Percentiles rank a stretch among this genome's conserved stretches.
Conservation (phyloP, 768 basidiomycete genomes). For the Boletus pseudo-olivaceus region DNA sequence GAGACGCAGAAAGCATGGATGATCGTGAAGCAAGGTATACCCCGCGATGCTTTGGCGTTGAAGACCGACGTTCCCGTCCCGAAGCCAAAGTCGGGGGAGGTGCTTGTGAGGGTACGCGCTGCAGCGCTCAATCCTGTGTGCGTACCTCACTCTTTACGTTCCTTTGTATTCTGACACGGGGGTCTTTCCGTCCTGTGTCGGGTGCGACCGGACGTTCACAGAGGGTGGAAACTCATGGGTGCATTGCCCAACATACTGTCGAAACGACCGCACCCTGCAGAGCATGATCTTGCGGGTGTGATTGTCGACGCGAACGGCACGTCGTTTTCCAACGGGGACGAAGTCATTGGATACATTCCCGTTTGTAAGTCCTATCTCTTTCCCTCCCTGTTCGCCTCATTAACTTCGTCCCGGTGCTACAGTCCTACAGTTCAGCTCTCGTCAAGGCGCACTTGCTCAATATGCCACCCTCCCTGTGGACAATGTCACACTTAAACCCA, state of each 20-base stretch:
- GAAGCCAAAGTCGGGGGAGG: constrained; percentile 36
- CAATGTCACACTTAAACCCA: constrained; percentile 34
- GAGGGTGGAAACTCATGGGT: constrained; percentile 59
- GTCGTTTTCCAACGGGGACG: constrained; percentile 54
- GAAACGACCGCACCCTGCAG: constrained; percentile 50
- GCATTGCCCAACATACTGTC: constrained; percentile 44
- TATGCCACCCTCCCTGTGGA: constrained; percentile 55
- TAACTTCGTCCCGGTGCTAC: neutral
- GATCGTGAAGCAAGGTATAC: constrained; percentile 27
- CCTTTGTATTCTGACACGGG: neutral
- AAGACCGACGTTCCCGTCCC: constrained; percentile 30
- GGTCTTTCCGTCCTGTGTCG: no score
- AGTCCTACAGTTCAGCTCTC: constrained; percentile 33
- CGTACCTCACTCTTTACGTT: constrained; percentile 10
- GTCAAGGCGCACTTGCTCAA: constrained; percentile 57
- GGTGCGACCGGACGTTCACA: no score
- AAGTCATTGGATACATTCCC: constrained; percentile 57
- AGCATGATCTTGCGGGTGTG: constrained; percentile 61
- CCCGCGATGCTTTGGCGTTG: constrained; percentile 29
- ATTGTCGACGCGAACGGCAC: constrained; percentile 54
- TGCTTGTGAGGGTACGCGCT: constrained; percentile 51
- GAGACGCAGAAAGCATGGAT: constrained; percentile 31
- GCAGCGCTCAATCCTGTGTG: constrained; percentile 70
- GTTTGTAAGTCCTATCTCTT: constrained; percentile 34
- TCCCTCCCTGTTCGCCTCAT: no score